Conservation (phyloP, 106 monocot species). For the Iris macrosiphon region DNA sequence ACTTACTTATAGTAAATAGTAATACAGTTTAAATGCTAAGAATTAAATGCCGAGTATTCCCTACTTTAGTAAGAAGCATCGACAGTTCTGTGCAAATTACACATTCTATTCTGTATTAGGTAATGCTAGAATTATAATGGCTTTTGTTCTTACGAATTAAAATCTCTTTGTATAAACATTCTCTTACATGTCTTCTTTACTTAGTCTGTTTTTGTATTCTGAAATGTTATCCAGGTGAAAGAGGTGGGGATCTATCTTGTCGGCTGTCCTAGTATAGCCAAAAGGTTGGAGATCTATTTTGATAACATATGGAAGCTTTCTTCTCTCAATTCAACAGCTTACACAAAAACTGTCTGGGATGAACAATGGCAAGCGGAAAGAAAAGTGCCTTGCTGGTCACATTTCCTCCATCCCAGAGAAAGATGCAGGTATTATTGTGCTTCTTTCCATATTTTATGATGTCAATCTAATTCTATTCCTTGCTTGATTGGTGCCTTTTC, state of each 20-base stretch:
- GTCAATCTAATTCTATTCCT: background rate
- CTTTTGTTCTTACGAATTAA: too few relatives aligned
- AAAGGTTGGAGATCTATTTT: slow-evolving; percentile 57
- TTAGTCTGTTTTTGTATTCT: background rate
- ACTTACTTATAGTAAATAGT: too few relatives aligned
- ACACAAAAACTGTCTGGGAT: slow-evolving; percentile 72
- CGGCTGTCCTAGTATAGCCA: slow-evolving; percentile 60
- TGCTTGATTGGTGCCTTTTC: background rate
- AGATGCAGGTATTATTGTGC: slow-evolving; percentile 68
- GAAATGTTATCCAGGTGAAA: slow-evolving; percentile 59
- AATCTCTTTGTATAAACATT: too few relatives aligned
- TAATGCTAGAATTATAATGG: too few relatives aligned
- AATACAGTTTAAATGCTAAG: too few relatives aligned
- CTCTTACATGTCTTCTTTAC: too few relatives aligned
- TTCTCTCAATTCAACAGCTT: slow-evolving; percentile 47
- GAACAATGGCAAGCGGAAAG: slow-evolving; percentile 65
- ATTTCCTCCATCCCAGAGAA: slow-evolving; percentile 54
- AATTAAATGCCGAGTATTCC: too few relatives aligned
- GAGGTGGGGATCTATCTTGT: slow-evolving; percentile 83
- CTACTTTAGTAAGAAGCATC: too few relatives aligned
- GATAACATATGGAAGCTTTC: slow-evolving; percentile 79
- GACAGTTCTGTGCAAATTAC: too few relatives aligned
- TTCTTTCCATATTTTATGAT: background rate
- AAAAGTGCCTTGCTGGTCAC: slow-evolving; percentile 95
- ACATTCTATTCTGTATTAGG: too few relatives aligned